These are phyloP conservation scores for Aspergillus fijiensis DNA, from an alignment of 2,329 filamentous ascomycete species.

Conservation along the genomic window DNA sequence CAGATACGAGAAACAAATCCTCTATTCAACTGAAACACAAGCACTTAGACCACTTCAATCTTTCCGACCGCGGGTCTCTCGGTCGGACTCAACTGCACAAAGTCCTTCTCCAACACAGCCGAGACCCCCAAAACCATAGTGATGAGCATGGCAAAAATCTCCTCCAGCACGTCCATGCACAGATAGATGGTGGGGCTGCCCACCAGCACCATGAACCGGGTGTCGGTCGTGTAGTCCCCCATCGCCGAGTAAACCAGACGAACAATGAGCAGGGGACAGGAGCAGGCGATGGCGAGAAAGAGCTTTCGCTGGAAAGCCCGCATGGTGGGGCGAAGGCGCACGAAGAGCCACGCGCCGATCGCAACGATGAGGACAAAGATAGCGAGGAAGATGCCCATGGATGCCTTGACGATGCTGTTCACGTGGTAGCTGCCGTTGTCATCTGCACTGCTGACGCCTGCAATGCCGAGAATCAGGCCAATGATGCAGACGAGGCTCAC, in stretches of 20 bases:
- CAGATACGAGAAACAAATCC: too few relatives aligned
- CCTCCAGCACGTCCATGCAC: slow-evolving; percentile 33
- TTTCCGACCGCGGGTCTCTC: not conserved
- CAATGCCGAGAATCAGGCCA: slow-evolving; percentile 28
- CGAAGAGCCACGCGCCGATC: slow-evolving; percentile 16
- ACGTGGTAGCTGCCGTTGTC: slow-evolving; percentile 6
- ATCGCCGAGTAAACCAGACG: slow-evolving; percentile 29
- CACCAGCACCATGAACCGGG: slow-evolving; percentile 6
- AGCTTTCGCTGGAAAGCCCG: slow-evolving; percentile 26
- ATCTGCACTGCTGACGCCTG: slow-evolving; percentile 18
- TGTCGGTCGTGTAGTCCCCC: slow-evolving; percentile 17
- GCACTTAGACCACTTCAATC: slow-evolving; percentile 12
- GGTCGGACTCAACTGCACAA: not conserved
- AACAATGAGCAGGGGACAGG: slow-evolving; percentile 28
- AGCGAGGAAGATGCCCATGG: slow-evolving; percentile 28
- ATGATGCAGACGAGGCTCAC: slow-evolving; percentile 19
- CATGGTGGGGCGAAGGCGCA: slow-evolving; percentile 11
- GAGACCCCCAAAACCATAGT: slow-evolving; percentile 21
- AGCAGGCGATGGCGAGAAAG: slow-evolving; percentile 28
- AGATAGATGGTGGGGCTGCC: slow-evolving; percentile 31
- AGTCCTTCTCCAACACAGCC: slow-evolving; percentile 18
- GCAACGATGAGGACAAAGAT: slow-evolving; percentile 20
- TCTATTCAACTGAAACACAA: slow-evolving; percentile 36
- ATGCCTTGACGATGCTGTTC: slow-evolving; percentile 18
- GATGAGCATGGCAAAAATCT: slow-evolving; percentile 29